phyloP scores from a whole-genome alignment of 2,329 filamentous ascomycete species.

The Macrophomina phaseolina region DNA sequence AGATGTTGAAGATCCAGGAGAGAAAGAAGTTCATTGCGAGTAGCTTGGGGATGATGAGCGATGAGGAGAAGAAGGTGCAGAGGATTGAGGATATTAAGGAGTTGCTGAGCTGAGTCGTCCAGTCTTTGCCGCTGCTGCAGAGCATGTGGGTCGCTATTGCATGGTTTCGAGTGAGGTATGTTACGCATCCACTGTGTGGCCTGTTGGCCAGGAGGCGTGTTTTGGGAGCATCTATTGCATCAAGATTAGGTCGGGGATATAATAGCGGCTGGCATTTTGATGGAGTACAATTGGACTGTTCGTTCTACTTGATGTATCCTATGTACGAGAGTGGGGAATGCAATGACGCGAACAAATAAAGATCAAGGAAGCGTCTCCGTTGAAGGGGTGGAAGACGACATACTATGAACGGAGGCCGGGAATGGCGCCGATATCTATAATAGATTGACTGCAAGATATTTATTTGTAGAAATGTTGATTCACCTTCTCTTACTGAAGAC shows the following conservation, averaged over 20 bases:
- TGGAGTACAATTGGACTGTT: background rate
- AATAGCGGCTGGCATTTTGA: background rate
- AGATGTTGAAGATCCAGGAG: constrained; percentile 93
- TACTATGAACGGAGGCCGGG: too few relatives aligned
- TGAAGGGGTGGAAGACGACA: too few relatives aligned
- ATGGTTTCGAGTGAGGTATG: background rate
- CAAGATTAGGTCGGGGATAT: background rate
- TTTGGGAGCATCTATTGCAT: constrained; percentile 1
- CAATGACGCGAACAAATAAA: too few relatives aligned
- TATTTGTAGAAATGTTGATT: too few relatives aligned
- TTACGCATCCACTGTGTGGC: background rate
- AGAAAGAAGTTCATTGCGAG: constrained; percentile 98
- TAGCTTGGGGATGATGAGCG: constrained; percentile 90
- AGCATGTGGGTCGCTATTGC: background rate
- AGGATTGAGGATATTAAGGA: constrained; percentile 94
- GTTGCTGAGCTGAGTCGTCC: constrained; percentile 66
- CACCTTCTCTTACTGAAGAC: too few relatives aligned
- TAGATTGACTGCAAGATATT: too few relatives aligned
- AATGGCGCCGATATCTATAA: too few relatives aligned
- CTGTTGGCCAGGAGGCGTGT: background rate
- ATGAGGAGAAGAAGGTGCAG: constrained; percentile 89
- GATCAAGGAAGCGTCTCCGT: too few relatives aligned
- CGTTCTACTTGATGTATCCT: background rate
- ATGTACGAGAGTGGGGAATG: too few relatives aligned
- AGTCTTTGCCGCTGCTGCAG: background rate